A percentile compares a stretch with the other conserved stretches of the same genome.
phyloP scores from a whole-genome alignment of 306 rosid species.

The Acacia confusa region DNA sequence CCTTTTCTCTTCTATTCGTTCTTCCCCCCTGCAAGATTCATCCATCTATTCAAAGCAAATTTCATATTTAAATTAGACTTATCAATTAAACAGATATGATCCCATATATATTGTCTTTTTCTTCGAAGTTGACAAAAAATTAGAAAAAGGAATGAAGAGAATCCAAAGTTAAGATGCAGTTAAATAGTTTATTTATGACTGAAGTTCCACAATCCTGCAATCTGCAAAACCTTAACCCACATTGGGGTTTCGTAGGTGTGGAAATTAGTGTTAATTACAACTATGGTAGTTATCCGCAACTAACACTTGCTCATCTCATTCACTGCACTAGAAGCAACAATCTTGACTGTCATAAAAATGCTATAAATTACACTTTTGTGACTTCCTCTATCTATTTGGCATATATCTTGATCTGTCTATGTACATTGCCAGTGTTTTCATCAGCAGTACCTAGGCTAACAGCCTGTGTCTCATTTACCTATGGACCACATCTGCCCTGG shows the following conservation, averaged over 20 bases:
- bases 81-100: not conserved
- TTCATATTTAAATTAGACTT: not conserved
- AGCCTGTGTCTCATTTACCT: conserved; percentile 34
- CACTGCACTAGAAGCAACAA: not conserved
- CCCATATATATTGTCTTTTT: not conserved
- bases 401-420: not conserved
- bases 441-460: conserved; percentile 30
- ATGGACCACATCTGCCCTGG: conserved; percentile 25
- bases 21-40: not conserved
- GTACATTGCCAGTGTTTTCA: conserved; percentile 31
- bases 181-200: not conserved
- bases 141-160: not conserved
- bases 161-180: not conserved
- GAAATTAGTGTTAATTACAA: not conserved
- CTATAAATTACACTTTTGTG: not conserved
- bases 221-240: not conserved
- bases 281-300: not conserved
- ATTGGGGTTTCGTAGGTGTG: not conserved
- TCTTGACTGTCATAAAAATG: not conserved
- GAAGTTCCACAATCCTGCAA: not conserved
- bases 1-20: not conserved
- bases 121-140: not conserved
- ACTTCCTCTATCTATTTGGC: not conserved
- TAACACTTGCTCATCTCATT: not conserved
- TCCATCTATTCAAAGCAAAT: not conserved